phyloP scores from a whole-genome alignment of 345 rosid species.

The Euclidium syriacum region DNA sequence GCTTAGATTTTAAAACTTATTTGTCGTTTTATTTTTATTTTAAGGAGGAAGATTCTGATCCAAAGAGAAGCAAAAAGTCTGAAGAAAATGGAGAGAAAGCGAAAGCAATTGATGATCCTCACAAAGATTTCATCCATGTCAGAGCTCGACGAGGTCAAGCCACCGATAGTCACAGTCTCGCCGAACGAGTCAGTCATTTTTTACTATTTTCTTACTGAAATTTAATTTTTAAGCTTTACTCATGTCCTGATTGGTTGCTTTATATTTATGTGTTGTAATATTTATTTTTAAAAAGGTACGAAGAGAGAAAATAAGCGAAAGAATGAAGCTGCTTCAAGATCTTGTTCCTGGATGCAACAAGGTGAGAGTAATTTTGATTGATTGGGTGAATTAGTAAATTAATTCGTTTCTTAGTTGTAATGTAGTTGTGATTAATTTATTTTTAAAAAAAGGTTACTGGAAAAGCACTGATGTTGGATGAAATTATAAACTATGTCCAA shows the following conservation, averaged over 20 bases:
- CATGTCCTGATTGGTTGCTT: not conserved
- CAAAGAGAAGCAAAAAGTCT: slow-evolving; percentile 31
- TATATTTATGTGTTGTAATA: not conserved
- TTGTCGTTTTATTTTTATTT: not conserved
- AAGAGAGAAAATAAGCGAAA: slow-evolving; percentile 90
- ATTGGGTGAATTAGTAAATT: not conserved
- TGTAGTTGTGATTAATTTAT: not conserved
- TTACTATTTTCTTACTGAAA: not conserved
- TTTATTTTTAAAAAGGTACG: slow-evolving; percentile 49
- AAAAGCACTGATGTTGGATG: slow-evolving; percentile 85
- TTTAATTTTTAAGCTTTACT: not conserved
- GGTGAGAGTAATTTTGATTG: slow-evolving; percentile 30
- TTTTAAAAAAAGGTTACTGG: slow-evolving; percentile 56
- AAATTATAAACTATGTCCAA: slow-evolving; percentile 88
- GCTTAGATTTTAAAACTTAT: too few relatives aligned
- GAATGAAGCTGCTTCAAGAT: slow-evolving; percentile 96
- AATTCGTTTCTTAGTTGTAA: not conserved
- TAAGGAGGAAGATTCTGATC: slow-evolving; percentile 36
- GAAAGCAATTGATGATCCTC: slow-evolving; percentile 49
- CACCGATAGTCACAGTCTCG: slow-evolving; percentile 92
- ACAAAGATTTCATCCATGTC: slow-evolving; percentile 79
- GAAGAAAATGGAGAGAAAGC: slow-evolving; percentile 31
- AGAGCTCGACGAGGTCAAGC: slow-evolving; percentile 95
- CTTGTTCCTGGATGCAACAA: slow-evolving; percentile 98
- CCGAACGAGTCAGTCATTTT: slow-evolving; percentile 67